A percentile compares a stretch with the other conserved stretches of the same genome.
Evolutionary conservation across 805 yeast genomes (phyloP).

Genomic region (Kodamaea jinghongensis): DNA sequence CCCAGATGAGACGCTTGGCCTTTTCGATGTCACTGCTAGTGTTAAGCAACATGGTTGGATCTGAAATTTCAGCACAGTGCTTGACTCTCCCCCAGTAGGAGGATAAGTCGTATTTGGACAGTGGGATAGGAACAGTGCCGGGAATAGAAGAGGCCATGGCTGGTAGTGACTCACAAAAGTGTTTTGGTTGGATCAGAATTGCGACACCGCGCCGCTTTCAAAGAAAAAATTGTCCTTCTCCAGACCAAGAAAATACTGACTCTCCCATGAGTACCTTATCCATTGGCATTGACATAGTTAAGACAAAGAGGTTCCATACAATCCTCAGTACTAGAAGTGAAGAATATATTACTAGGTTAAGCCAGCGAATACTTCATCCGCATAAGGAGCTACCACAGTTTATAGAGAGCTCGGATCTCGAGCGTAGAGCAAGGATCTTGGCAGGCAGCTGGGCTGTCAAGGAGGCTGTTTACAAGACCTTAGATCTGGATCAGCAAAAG

Average conservation of each 20-base stretch:
- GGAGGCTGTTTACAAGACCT: constrained; percentile 68
- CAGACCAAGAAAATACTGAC: neutral
- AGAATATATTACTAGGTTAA: constrained; percentile 35
- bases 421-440: constrained; percentile 32
- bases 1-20: constrained; percentile 66
- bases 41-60: constrained; percentile 84
- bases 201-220: no score
- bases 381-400: constrained; percentile 39
- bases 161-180: neutral
- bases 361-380: constrained; percentile 51
- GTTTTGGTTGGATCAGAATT: no score
- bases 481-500: constrained; percentile 49
- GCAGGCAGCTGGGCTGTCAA: constrained; percentile 70
- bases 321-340: constrained; percentile 37
- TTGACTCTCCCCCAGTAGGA: constrained; percentile 93
- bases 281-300: constrained; percentile 57
- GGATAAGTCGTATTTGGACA: constrained; percentile 71
- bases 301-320: constrained; percentile 42
- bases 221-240: neutral
- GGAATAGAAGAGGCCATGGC: constrained; percentile 85
- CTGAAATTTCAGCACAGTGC: constrained; percentile 91
- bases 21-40: constrained; percentile 58
- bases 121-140: constrained; percentile 78
- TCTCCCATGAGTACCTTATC: constrained; percentile 1
- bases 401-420: constrained; percentile 16